Conservation (phyloP, 1,284 basidiomycete species). For the Inonotus hispidus region DNA sequence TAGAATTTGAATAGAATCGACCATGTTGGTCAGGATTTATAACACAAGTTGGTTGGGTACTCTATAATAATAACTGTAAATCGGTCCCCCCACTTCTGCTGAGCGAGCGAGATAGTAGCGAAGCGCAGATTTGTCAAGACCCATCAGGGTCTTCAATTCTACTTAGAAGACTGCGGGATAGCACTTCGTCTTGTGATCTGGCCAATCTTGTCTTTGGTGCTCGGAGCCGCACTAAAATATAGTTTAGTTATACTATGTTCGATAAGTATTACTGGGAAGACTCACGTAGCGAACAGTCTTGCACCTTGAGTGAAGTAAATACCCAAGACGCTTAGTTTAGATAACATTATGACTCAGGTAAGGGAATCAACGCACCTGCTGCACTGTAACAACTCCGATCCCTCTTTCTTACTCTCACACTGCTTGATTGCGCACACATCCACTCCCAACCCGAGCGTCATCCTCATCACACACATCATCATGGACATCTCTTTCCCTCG, state of each 20-base stretch:
- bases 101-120: too few species aligned
- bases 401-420: conserved; percentile 23
- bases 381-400: conserved; percentile 31
- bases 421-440: conserved; percentile 28
- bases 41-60: too few species aligned
- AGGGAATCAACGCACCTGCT: conserved; percentile 24
- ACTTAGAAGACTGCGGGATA: conserved; percentile 30
- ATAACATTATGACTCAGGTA: background rate
- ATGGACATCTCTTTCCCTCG: conserved; percentile 24
- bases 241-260: conserved; percentile 4
- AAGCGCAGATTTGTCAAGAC: too few species aligned
- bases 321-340: background rate
- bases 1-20: too few species aligned
- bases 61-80: too few species aligned
- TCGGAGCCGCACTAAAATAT: conserved; percentile 28
- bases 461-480: conserved; percentile 27
- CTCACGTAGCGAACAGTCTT: conserved; percentile 37
- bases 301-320: conserved; percentile 27
- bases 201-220: conserved; percentile 36
- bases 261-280: background rate
- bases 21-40: too few species aligned
- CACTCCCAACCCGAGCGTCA: conserved; percentile 26
- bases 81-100: too few species aligned
- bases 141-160: background rate
- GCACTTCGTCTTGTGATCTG: conserved; percentile 32